Base-by-base conservation (phyloP, 371 early-diverging fungal species). In the Circinella minor region DNA sequence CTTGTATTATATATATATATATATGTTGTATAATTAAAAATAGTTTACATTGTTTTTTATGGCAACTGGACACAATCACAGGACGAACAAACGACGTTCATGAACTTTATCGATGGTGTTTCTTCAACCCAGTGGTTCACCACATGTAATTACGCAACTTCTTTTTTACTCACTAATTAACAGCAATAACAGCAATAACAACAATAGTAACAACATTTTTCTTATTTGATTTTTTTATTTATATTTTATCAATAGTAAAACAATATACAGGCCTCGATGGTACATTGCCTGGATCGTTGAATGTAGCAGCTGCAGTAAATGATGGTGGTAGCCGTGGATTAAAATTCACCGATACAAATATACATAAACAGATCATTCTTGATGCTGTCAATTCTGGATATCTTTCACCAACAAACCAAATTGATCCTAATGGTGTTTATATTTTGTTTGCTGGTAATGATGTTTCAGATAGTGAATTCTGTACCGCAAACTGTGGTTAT, bases 31-130 rank as follows among this genome's bases (percentile, higher is more conserved):
- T 27, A 2, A 27, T 27, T 1, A n/a, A 13, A 13, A 51, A 51
- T 51, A 85, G 85, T 77, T 4, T 85, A 85, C 67, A 66, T 84
- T 48, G 79, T 87, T 43, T 87, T 82, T 65, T 87, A 87, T 68
- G 88, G 88, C 43, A 70, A 80, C 37, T 86, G 86, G 86, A 66
- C 72, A 20, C 78, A 81, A 20, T 57, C 71, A 43, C 68, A 70
- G 20, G 67, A 70, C 51, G 81, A 84, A 9, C 82, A 81, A 55
- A 70, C 67, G 11, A 81, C 69, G n/a, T 76, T 86, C 63, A 67
- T 84, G 78, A 69, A 79, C 55, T 87, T 87, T 70, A 47, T 83
- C 49, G 77, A 77, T 48, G 77, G 77, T 54, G 72, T 87, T 60
- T 83, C 84, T 10, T 49, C 62, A 13, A 78, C 82, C 17, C 47